A percentile compares a stretch with the other conserved stretches of the same genome.
Evolutionary conservation across 139 green algal species (phyloP).

Genomic region (Closterium sp.): DNA sequence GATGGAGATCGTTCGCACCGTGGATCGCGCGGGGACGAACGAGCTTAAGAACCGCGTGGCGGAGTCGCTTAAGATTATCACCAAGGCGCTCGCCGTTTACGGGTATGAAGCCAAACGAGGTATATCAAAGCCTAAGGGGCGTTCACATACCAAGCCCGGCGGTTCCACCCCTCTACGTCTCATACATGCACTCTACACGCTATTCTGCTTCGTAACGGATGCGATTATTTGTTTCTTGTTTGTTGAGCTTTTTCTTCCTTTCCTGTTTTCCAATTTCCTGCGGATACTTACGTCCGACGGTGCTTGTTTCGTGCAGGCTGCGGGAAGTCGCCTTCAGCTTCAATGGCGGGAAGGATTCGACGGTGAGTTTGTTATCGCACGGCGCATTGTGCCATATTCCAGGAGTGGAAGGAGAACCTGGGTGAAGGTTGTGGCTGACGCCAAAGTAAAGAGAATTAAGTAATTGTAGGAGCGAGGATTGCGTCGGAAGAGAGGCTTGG

Average conservation of each 20-base stretch:
- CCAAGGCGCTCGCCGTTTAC: not conserved
- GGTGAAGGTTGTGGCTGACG: too few species aligned
- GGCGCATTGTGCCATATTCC: too few species aligned
- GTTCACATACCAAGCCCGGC: not conserved
- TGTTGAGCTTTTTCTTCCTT: not conserved
- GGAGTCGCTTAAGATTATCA: not conserved
- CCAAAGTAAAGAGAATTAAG: too few species aligned
- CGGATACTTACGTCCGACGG: not conserved
- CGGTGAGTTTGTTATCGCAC: conserved; percentile 5
- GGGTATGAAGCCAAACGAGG: not conserved
- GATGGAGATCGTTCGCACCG: not conserved
- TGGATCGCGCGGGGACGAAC: not conserved
- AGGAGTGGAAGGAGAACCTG: too few species aligned
- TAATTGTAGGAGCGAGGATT: not conserved
- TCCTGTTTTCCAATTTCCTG: not conserved
- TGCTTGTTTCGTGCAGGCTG: conserved; percentile 16
- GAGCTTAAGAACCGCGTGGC: not conserved
- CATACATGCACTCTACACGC: not conserved
- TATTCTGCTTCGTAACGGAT: too few species aligned
- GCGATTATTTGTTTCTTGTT: not conserved
- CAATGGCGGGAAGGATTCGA: conserved; percentile 48
- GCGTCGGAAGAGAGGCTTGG: not conserved
- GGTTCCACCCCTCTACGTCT: not conserved
- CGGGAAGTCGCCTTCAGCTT: conserved; percentile 38
- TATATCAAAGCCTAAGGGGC: not conserved